Evolutionary conservation across 805 yeast species (phyloP).

Genomic region (Nakazawaea siamensis): DNA sequence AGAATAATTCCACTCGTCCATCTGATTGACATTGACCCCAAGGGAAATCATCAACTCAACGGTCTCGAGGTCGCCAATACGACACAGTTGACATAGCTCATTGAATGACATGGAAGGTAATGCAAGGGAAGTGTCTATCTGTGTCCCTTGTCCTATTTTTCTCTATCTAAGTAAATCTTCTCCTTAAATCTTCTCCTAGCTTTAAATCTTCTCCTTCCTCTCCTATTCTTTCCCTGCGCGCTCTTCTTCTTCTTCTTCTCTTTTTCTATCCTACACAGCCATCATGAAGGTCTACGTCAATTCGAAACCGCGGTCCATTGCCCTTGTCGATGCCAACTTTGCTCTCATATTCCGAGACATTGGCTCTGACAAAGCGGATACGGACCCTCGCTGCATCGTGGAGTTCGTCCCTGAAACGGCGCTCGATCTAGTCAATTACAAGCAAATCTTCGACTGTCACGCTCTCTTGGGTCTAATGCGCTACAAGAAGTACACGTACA

Average conservation of each 20-base stretch:
- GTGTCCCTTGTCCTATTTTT: not conserved
- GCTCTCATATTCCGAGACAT: slow-evolving; percentile 53
- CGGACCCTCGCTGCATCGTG: slow-evolving; percentile 34
- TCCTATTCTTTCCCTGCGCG: not conserved
- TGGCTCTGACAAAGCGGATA: slow-evolving; percentile 13
- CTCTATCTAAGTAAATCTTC: not conserved
- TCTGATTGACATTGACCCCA: slow-evolving; percentile 42
- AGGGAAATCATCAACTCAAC: slow-evolving; percentile 50
- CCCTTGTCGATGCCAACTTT: slow-evolving; percentile 49
- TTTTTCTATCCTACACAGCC: no score
- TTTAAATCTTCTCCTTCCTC: not conserved
- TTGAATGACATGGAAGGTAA: no score
- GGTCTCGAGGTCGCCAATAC: slow-evolving; percentile 58
- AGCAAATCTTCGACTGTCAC: slow-evolving; percentile 34
- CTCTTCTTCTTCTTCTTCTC: no score
- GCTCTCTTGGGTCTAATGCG: slow-evolving; percentile 59
- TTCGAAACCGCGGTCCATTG: slow-evolving; percentile 59
- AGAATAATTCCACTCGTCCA: slow-evolving; percentile 68
- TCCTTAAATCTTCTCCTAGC: not conserved
- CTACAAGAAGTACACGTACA: slow-evolving; percentile 43
- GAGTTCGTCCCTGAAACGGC: slow-evolving; percentile 40
- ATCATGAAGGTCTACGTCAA: slow-evolving; percentile 57
- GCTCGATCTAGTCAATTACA: slow-evolving; percentile 30
- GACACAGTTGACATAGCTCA: slow-evolving; percentile 56
- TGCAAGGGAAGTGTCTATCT: not conserved